Evolutionary conservation across 768 basidiomycete species (phyloP).

Genomic region (Rhizopogon salebrosus): DNA sequence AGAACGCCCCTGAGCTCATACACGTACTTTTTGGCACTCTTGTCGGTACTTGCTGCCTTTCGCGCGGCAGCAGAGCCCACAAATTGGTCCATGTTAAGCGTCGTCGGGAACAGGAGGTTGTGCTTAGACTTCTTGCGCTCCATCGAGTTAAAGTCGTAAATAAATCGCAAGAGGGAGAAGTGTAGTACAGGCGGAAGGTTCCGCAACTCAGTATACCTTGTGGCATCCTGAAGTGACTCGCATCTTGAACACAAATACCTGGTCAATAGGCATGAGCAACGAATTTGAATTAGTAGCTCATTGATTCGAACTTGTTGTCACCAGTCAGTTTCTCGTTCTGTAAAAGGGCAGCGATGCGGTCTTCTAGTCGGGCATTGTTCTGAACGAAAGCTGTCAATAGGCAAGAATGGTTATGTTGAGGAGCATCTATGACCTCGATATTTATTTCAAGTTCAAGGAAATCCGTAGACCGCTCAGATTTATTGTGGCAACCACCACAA

Average conservation of each 20-base stretch:
- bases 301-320: constrained; percentile 65
- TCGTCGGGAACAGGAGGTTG: constrained; percentile 68
- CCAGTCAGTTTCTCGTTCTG: constrained; percentile 70
- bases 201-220: constrained; percentile 65
- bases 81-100: constrained; percentile 69
- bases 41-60: constrained; percentile 10
- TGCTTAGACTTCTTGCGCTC: constrained; percentile 87
- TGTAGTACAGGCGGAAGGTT: constrained; percentile 84
- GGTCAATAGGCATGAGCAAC: constrained; percentile 1
- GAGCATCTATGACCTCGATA: constrained; percentile 48
- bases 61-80: constrained; percentile 31
- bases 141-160: constrained; percentile 73
- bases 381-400: constrained; percentile 21
- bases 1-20: constrained; percentile 86
- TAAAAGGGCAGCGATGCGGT: constrained; percentile 61
- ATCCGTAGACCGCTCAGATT: constrained; percentile 62
- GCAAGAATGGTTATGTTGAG: not conserved
- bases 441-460: constrained; percentile 90
- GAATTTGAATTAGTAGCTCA: not conserved
- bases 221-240: constrained; percentile 68
- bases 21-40: constrained; percentile 25
- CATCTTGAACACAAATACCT: constrained; percentile 84
- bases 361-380: constrained; percentile 71
- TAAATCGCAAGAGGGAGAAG: constrained; percentile 90
- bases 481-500: constrained; percentile 64